Evolutionary conservation across 2,329 filamentous ascomycete species (phyloP), one percentile per base, ranked within the genome.

Genomic region (Metarhizium brunneum): DNA sequence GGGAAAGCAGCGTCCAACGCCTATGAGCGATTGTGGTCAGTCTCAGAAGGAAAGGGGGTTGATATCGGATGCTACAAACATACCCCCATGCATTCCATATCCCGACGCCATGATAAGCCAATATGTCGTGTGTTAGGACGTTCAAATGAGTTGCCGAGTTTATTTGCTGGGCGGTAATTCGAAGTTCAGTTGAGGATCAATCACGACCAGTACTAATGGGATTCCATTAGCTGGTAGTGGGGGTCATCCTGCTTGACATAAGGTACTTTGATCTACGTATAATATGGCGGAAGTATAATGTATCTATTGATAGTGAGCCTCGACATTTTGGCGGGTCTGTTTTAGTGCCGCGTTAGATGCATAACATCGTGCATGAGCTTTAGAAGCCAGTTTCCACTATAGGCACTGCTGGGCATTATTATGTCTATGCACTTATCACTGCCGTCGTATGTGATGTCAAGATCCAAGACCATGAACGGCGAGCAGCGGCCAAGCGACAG

Each of bases 1-100:
- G 70, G 92, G 90, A 79, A 96, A 97, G 85, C 94, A 99, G 74
- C 92, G 89, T 64, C 77, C 77, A 60, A 82, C 79, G 66, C 82
- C 82, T 85, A 64, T 5, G 57, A 51, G 53, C 40, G 50, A 50
- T 57, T 56, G n/a, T 57, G 52, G 59, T 68, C 55, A 70, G 65
- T 47, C 20, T 16, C 32, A 40, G 14, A 20, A 35, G 0, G 11
- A 36, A 6, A 40, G 2, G 6, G 20, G 14, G 6, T 29, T 11
- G 1, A 20, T 16, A 20, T 6, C 14, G 2, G 18, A 16, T 47
- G 13, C 16, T 25, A 16, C n/a, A 40, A 49, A 77, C 84, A 65
- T 76, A 90, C 88, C 88, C 74, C 88, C 88, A 71, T 83, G 80
- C 72, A 95, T 79, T 73, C 88, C 88, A 73, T 85, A 92, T 75